A percentile compares a stretch with the other conserved stretches of the same genome.
These are phyloP conservation scores for Exophiala calicioides DNA, from an alignment of 2,329 filamentous ascomycete genomes.

Conservation along the genomic window DNA sequence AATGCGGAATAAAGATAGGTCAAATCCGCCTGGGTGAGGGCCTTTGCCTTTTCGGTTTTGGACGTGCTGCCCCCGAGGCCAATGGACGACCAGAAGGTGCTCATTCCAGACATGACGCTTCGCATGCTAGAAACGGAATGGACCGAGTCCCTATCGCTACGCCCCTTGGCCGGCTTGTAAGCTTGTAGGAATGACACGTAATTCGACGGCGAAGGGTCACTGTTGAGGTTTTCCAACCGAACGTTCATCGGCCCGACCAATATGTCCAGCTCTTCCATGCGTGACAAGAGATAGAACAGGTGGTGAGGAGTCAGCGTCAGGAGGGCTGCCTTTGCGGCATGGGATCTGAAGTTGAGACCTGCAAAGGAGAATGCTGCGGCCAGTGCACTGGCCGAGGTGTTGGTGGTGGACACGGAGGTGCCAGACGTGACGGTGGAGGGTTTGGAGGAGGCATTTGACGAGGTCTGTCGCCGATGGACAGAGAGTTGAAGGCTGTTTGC, in stretches of 20 bases:
- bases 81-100: conserved; percentile 85
- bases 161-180: conserved; percentile 76
- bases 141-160: conserved; percentile 83
- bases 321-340: conserved; percentile 83
- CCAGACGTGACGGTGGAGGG: conserved; percentile 62
- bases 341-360: conserved; percentile 79
- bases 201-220: conserved; percentile 79
- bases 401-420: conserved; percentile 50
- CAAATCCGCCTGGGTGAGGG: conserved; percentile 78
- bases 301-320: conserved; percentile 93
- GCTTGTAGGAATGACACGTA: conserved; percentile 84
- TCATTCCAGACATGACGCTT: conserved; percentile 97
- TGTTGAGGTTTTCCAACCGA: conserved; percentile 89
- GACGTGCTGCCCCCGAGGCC: conserved; percentile 76
- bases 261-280: conserved; percentile 90
- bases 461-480: conserved; percentile 54
- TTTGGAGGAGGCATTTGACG: conserved; percentile 64
- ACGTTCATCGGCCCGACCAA: conserved; percentile 95
- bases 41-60: conserved; percentile 86
- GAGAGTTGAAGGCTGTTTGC: conserved; percentile 91
- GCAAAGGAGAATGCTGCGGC: conserved; percentile 86
- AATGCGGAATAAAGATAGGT: conserved; percentile 98
- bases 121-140: conserved; percentile 95
- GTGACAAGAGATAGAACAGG: conserved; percentile 91
- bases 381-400: conserved; percentile 70